Evolutionary conservation across 495 filamentous ascomycete genomes (phyloP), one percentile per base, ranked within the genome.

Genomic region (Daldinia grandis): DNA sequence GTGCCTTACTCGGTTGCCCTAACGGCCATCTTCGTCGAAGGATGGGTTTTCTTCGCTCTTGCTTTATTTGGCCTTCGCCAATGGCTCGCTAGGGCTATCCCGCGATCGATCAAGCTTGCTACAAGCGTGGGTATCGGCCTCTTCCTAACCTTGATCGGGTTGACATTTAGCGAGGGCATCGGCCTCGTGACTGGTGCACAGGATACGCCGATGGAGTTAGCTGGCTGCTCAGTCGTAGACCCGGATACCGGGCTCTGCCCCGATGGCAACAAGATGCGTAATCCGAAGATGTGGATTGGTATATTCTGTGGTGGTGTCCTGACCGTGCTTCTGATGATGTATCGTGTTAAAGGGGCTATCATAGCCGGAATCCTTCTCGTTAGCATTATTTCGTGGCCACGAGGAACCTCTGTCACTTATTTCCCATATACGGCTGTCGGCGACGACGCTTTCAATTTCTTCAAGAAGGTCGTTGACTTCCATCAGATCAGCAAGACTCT

Each of bases 1-100:
- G 88, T 94, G 25, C 85, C 91, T 0, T 95, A 91, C 75, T 72
- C 82, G 14, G 81, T 92, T 3, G 92, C 92, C 8, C 78, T 94
- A 50, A 94, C 91, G 12, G 91, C 92, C 4, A 91, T 94, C 49
- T 95, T 95, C 74, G 88, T 93, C 9, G 92, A 95, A 76, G 92
- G 92, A 9, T 90, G 87, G 73, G 86, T 93, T 19, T 93, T 93
- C 78, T 84, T 87, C 37, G 81, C 70, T 4, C 81, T 95, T 19
- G 91, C 92, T 0, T 73, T 94, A 14, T 78, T 92, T 33, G 92
- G 92, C 24, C 85, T 94, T 78, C 88, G 92, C 10, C 92, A 95
- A 76, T 94, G 92, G 92, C 85, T 95, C 28, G 92, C 92, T 1
- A 87, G 91, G 55, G 86, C 89, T 40, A 90, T 95, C 25, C 92